phyloP scores from a whole-genome alignment of 148 eudicot genomes.

The Oxyria digyna region DNA sequence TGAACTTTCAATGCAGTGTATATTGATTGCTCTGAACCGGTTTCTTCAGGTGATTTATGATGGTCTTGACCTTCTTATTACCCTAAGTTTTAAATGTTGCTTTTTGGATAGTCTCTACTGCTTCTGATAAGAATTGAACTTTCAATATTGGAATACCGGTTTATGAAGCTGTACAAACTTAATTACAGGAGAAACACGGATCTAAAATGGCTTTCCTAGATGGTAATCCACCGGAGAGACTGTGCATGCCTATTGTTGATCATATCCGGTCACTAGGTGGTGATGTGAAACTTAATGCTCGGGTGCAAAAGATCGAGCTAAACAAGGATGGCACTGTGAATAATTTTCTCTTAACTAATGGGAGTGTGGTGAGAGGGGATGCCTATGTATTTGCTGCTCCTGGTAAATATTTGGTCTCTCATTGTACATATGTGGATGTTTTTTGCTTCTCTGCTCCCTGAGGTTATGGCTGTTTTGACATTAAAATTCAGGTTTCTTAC shows the following conservation, averaged over 20 bases:
- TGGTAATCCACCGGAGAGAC: slow-evolving; percentile 97
- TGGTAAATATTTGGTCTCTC: slow-evolving; percentile 28
- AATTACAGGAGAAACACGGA: slow-evolving; percentile 86
- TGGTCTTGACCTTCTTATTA: neutral
- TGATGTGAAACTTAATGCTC: slow-evolving; percentile 67
- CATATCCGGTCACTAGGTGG: slow-evolving; percentile 81
- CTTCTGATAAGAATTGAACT: neutral
- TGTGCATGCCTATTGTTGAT: slow-evolving; percentile 88
- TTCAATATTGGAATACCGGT: neutral
- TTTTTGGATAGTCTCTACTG: neutral
- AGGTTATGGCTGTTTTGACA: neutral
- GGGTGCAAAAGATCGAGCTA: slow-evolving; percentile 70
- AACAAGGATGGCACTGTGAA: slow-evolving; percentile 64
- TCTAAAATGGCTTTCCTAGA: slow-evolving; percentile 98
- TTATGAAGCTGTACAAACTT: neutral
- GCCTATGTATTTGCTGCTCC: slow-evolving; percentile 89
- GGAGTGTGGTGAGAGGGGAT: slow-evolving; percentile 59
- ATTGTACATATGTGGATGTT: neutral
- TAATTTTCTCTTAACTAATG: slow-evolving; percentile 53
- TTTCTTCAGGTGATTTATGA: slow-evolving; percentile 64
- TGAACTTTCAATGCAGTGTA: slow-evolving; percentile 98
- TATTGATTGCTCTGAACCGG: slow-evolving; percentile 91
- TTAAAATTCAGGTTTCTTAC: slow-evolving; percentile 1
- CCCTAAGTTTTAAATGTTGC: neutral
- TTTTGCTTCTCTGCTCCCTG: neutral